A percentile compares a stretch with the other conserved stretches of the same genome.
Evolutionary conservation across 129 eudicot species (phyloP).

Genomic region (Apium graveolens): DNA sequence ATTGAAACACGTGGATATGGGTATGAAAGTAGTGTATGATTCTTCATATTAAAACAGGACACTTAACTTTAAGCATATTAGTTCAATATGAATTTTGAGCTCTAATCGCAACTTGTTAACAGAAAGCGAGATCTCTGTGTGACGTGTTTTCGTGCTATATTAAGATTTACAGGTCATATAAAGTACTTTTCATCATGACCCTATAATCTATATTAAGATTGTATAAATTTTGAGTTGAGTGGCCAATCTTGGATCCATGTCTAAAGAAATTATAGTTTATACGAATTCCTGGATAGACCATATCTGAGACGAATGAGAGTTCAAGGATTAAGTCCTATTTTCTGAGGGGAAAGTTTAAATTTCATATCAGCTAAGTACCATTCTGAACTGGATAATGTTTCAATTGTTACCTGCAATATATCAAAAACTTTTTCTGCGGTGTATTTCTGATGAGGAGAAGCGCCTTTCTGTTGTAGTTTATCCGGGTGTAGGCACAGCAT

Average conservation of each 20-base stretch:
- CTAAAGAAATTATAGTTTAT: background rate
- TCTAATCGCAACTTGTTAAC: background rate
- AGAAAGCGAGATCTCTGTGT: background rate
- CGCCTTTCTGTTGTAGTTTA: conserved; percentile 94
- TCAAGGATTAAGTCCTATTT: background rate
- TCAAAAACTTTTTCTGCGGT: conserved; percentile 84
- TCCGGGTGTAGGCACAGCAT: conserved; percentile 85
- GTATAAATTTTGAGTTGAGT: background rate
- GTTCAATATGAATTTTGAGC: too few relatives aligned
- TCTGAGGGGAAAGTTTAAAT: background rate
- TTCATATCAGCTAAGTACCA: background rate
- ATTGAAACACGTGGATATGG: too few relatives aligned
- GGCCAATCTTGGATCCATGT: too few relatives aligned
- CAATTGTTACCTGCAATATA: conserved; percentile 70
- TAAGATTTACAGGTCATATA: background rate
- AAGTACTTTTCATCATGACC: background rate
- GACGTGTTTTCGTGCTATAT: background rate
- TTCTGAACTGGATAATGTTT: background rate
- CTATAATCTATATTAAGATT: background rate
- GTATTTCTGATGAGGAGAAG: conserved; percentile 63
- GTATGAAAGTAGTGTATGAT: too few relatives aligned
- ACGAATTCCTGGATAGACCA: background rate
- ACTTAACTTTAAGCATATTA: too few relatives aligned
- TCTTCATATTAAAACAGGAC: too few relatives aligned
- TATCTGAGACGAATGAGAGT: background rate